These are phyloP conservation scores for Conringia planisiliqua DNA, from an alignment of 345 rosid species.

Conservation along the genomic window DNA sequence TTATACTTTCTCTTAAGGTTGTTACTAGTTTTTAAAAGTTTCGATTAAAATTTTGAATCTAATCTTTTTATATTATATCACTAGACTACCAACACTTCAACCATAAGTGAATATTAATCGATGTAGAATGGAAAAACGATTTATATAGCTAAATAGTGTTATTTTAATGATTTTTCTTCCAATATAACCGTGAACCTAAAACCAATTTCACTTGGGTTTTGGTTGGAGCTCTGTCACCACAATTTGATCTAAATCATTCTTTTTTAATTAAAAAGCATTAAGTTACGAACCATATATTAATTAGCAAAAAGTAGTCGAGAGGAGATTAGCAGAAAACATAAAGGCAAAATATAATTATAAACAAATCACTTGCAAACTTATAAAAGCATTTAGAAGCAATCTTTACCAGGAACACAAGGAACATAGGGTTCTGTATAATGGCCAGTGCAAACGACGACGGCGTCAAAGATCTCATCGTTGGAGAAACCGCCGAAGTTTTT, in stretches of 20 bases:
- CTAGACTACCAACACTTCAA: too few species aligned
- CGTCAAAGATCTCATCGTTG: slow-evolving; percentile 56
- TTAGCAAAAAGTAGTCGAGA: neutral
- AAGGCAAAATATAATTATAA: neutral
- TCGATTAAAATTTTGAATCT: too few species aligned
- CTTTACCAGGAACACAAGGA: slow-evolving; percentile 52
- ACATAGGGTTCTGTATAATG: slow-evolving; percentile 62
- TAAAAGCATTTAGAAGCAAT: neutral
- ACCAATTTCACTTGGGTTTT: neutral
- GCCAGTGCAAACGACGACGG: slow-evolving; percentile 64
- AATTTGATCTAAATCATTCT: neutral
- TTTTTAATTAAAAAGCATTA: too few species aligned
- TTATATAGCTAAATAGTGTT: neutral
- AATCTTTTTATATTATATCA: too few species aligned
- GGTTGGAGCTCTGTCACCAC: neutral
- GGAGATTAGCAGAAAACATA: neutral
- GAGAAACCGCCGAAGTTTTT: slow-evolving; percentile 5
- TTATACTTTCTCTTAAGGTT: too few species aligned
- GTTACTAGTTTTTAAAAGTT: too few species aligned
- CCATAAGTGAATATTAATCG: too few species aligned
- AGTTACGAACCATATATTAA: too few species aligned
- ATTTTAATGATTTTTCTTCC: too few species aligned
- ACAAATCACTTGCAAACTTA: neutral
- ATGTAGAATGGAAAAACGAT: too few species aligned
- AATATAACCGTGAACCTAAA: neutral